Evolutionary conservation across 1,284 basidiomycete genomes (phyloP), one percentile per base, ranked within the genome.

Genomic region (Exobasidium rhododendri): DNA sequence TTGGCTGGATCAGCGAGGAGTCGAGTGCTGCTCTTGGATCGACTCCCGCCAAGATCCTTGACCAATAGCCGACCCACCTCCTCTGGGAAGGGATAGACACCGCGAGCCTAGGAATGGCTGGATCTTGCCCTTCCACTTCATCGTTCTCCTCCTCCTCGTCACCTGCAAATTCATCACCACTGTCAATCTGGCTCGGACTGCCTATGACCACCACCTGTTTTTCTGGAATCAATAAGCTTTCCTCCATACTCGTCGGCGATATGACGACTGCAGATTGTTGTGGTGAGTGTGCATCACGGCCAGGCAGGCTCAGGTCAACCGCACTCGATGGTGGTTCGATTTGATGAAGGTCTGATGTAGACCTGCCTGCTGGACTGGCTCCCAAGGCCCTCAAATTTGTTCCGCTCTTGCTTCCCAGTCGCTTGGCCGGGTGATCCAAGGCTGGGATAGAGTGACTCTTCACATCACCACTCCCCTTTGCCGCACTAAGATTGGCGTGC

Each of bases 51-150:
- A 74, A 67, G 2, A 74, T 69, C 2, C 72, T 58, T 2, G 66
- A 63, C 72, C 72, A 74, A 61, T 74, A 74, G 14, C 70, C 70
- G 1, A 71, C 68, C 66, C 66, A 74, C 26, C 73, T 49, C 10
- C 71, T 63, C 45, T 74, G 73, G 10, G 60, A 64, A 0, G 70
- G 63, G 45, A 74, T 73, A 20, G 68, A 71, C 1, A 74, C 68
- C n/a, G 70, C 73, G 61, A 71, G 65, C 31, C 61, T 61, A 10
- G 69, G 69, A 22, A 61, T 51, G 40, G 57, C 61, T 11, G 58
- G 58, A 22, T 58, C 57, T 2, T 52, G 10, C 5, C 56, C 57
- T 26, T 59, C 61, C 6, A 58, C 54, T n/a, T 63, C 60, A 50
- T 50, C 47, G 28, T 28, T 50, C 14, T 50, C 47, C 13, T 24